Evolutionary conservation across 805 yeast species (phyloP), one percentile per base, ranked within the genome.

Genomic region (Cyberlindnera sargentensis): DNA sequence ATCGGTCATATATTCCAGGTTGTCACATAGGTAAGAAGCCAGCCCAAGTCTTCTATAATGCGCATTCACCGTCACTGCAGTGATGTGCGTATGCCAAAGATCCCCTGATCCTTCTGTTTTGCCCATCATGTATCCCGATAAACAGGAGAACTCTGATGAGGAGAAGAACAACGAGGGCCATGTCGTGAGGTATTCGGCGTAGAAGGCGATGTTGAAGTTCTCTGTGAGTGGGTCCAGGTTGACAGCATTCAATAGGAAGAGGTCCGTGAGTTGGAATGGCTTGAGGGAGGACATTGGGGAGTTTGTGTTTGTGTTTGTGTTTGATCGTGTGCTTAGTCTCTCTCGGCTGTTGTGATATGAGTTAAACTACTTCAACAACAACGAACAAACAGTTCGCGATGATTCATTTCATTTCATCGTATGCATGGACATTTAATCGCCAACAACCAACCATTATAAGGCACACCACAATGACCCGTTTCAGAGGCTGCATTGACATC

Each of bases 61-160:
- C 9, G 86, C 82, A 46, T 84, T 83, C 1, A 93, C 84, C 0
- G 98, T 89, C 4, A 93, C 96, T 0, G 99, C 98, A 0, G 98
- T 88, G 40, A 93, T 89, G 62, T 93, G 99, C 1, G 95, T 78
- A 58, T 93, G 99, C 96, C 97, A 91, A 47, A 89, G 93, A 38
- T 73, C 77, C 5, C 73, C 78, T 32, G 70, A 70, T 0, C 99
- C 99, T 61, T 93, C 99, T 1, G 95, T 82, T 62, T 93, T 93
- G n/a, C 95, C 98, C 79, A 93, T 79, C 95, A 93, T 82, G 59
- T 84, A 84, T 1, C 90, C 91, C 31, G 85, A 66, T 5, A 61
- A 48, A 47, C 63, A 62, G 0, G 68, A 63, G 10, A 67, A 56
- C 49, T 75, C 81, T 2, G 66, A 67, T 8, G 90, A 77, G 59